Conservation (phyloP, 2,329 filamentous ascomycete species). For the Fusarium keratoplasticum region DNA sequence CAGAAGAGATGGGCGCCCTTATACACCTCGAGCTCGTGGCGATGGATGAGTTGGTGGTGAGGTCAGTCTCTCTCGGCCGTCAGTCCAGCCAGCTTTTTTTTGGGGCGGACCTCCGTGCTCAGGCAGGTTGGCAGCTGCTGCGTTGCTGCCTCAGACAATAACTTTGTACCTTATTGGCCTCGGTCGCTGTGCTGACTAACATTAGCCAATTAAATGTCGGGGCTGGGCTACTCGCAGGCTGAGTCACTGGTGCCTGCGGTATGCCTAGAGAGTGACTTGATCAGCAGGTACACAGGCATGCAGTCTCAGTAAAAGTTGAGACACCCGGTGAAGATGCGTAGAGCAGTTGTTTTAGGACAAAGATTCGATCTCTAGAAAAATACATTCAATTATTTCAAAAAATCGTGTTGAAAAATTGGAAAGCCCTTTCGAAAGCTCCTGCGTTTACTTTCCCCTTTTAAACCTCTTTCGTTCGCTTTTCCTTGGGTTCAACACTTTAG, state of each 20-base stretch:
- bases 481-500: not conserved
- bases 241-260: slow-evolving; percentile 47
- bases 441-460: not conserved
- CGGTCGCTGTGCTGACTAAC: slow-evolving; percentile 39
- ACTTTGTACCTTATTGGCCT: slow-evolving; percentile 47
- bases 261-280: slow-evolving; percentile 43
- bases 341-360: not conserved
- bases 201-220: slow-evolving; percentile 44
- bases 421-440: not conserved
- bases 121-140: slow-evolving; percentile 33
- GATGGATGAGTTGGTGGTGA: slow-evolving; percentile 43
- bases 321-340: not conserved
- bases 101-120: slow-evolving; percentile 34
- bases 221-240: slow-evolving; percentile 33
- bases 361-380: not conserved
- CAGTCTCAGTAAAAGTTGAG: not conserved
- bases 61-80: slow-evolving; percentile 39
- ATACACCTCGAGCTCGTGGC: slow-evolving; percentile 44
- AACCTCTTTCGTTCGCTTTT: not conserved
- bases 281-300: slow-evolving; percentile 33
- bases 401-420: not conserved
- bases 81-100: slow-evolving; percentile 49
- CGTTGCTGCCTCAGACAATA: slow-evolving; percentile 53
- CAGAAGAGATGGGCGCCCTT: slow-evolving; percentile 44
- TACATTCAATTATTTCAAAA: not conserved